Base-by-base conservation (phyloP, 139 green algal genomes). In the Yamagishiella unicocca region DNA sequence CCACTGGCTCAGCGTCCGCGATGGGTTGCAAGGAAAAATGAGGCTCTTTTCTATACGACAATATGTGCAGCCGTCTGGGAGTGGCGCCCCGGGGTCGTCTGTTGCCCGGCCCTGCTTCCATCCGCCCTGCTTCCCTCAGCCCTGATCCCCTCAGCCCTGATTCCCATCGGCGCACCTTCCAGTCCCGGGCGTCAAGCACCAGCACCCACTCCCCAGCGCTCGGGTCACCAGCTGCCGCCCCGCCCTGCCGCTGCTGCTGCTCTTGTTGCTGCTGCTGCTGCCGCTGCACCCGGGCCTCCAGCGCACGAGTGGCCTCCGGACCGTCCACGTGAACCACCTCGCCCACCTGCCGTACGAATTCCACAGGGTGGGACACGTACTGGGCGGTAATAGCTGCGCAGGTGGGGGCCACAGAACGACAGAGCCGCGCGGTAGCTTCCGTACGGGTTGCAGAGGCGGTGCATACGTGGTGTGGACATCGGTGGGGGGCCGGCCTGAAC, bases 141-240 rank as follows among this genome's bases (percentile, higher is more conserved):
- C 12, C 50, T 58, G 14, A 25, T 58, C 50, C 50, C 17, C 50
- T 58, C 50, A 12, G 12, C 17, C 50, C 50, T 58, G 12, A 58
- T 17, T 17, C 50, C 50, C 50, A 12, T 58, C 50, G 45, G 35
- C 78, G 58, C 9, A 91, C 88, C 84, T 93, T 93, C 87, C 93
- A 95, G 87, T 95, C 93, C 54, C 75, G 45, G 1, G 90, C 90
- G 62, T 95, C 92, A 90, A 95, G 74, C 8, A 95, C 55, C n/a
- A 90, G n/a, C 12, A 54, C 78, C 43, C 62, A 54, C 0, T 25
- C 45, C 35, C 2, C 70, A 7, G 27, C 81, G 35, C 43, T n/a
- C 46, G 76, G 75, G n/a, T 55, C 54, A 74, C 73, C 35, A 38
- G 90, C 78, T 25, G 58, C 54, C 38, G 46, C 55, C 29, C 46